These are phyloP conservation scores for Cylindrotheca closterium DNA, from an alignment of 108 stramenopile genomes.

Conservation along the genomic window DNA sequence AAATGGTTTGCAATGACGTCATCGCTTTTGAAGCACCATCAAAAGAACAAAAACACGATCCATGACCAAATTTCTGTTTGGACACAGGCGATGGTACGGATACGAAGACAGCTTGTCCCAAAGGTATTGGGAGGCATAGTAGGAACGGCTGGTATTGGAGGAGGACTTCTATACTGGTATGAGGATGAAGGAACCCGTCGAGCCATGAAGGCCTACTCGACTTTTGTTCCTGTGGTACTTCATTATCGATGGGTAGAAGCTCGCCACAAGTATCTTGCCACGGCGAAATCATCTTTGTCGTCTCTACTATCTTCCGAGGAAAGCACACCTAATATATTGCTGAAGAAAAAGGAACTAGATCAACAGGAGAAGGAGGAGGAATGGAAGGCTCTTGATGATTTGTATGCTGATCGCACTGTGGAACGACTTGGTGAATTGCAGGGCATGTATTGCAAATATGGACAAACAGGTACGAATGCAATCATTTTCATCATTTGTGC, in stretches of 20 bases:
- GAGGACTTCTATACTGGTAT: no score
- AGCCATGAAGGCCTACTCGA: constrained; percentile 26
- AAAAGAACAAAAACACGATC: no score
- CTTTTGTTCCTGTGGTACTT: constrained; percentile 36
- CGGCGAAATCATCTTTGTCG: no score
- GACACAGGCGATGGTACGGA: no score
- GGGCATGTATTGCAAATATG: constrained; percentile 43
- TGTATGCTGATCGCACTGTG: constrained; percentile 29
- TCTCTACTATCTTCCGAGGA: no score
- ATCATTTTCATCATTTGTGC: no score
- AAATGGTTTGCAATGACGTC: no score
- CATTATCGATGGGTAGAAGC: constrained; percentile 35
- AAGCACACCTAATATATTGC: neutral
- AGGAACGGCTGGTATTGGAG: no score
- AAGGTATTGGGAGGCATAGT: no score
- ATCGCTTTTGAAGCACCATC: no score
- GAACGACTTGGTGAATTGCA: constrained; percentile 20
- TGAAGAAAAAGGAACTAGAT: neutral
- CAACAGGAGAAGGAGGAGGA: constrained; percentile 7
- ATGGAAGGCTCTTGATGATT: constrained; percentile 33
- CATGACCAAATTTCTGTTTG: no score
- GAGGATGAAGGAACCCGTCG: constrained; percentile 37
- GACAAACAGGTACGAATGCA: constrained; percentile 20
- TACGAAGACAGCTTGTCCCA: no score
- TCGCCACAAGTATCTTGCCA: constrained; percentile 6